Evolutionary conservation across 495 filamentous ascomycete genomes (phyloP), one percentile per base, ranked within the genome.

Genomic region (Durotheca rogersii): DNA sequence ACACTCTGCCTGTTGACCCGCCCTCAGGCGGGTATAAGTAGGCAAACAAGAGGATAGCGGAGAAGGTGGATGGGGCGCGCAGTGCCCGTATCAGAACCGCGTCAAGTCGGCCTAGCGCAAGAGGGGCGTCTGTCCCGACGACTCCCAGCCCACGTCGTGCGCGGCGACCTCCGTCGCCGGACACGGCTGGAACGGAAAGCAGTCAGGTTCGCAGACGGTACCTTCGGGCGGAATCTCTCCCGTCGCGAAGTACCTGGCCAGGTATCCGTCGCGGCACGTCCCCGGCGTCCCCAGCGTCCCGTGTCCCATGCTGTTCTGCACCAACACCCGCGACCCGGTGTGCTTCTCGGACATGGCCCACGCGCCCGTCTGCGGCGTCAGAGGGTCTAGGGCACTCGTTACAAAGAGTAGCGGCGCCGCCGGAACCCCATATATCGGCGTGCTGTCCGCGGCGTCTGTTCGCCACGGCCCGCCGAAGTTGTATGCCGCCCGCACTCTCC

Each of bases 401-500:
- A 71, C 45, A 39, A 71, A 61, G 41, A 71, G 41, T 23, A 69
- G 25, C 35, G 66, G 64, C 18, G 62, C 66, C 3, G 20, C 46
- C 2, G 64, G 64, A 25, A 10, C 31, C 6, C 55, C 61, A 0
- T 31, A 30, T 1, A 25, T 23, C 9, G 23, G 14, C 29, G 1
- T 12, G 7, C 47, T 2, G 16, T 56, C 47, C 10, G 55, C 35
- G 18, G 43, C 18, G 6, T 56, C 55, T 2, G 58, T 48, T n/a
- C 46, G 48, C 18, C 60, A 68, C 3, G 66, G 67, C 3, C 67
- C 66, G 7, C 5, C 9, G 55, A 67, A 67, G 3, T 51, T 36
- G 57, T 62, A 65, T 16, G 37, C 37, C 14, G 66, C 62, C 2
- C 34, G 56, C 9, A 61, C 44, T 5, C 45, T 58, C 80, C 81